phyloP scores from a whole-genome alignment of 805 yeast species.

The Candida nitratophila region DNA sequence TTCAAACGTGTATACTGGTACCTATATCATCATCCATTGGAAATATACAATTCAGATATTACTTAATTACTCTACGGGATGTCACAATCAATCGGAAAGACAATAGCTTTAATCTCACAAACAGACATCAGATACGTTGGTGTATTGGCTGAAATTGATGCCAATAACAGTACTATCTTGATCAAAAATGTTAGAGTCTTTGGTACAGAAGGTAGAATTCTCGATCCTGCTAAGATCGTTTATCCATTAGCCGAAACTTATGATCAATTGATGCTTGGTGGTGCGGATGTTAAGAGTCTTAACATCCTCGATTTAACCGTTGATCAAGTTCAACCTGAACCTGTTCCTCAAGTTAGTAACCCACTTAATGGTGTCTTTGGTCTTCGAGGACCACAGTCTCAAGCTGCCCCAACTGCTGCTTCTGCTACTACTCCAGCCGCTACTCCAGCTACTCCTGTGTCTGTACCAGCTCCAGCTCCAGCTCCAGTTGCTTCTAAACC shows the following conservation, averaged over 20 bases:
- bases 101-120: conserved; percentile 72
- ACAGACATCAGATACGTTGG: conserved; percentile 86
- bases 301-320: conserved; percentile 70
- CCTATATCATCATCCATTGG: no score
- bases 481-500: conserved; percentile 1
- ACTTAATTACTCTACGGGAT: no score
- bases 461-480: conserved; percentile 12
- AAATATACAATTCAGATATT: no score
- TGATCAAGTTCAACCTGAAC: conserved; percentile 54
- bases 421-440: not conserved
- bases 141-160: conserved; percentile 76
- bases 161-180: conserved; percentile 86
- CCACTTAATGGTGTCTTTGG: conserved; percentile 7
- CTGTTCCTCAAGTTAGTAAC: conserved; percentile 24
- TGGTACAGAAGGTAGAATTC: conserved; percentile 88
- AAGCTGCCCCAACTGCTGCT: not conserved
- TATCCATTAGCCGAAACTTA: conserved; percentile 61
- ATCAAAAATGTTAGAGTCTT: conserved; percentile 70
- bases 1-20: no score
- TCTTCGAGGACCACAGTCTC: conserved; percentile 1
- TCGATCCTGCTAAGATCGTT: conserved; percentile 63
- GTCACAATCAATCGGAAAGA: conserved; percentile 92
- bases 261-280: conserved; percentile 78
- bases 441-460: conserved; percentile 11
- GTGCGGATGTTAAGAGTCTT: conserved; percentile 86